Conservation (phyloP, 2,329 filamentous ascomycete species). For the Claviceps sp. region DNA sequence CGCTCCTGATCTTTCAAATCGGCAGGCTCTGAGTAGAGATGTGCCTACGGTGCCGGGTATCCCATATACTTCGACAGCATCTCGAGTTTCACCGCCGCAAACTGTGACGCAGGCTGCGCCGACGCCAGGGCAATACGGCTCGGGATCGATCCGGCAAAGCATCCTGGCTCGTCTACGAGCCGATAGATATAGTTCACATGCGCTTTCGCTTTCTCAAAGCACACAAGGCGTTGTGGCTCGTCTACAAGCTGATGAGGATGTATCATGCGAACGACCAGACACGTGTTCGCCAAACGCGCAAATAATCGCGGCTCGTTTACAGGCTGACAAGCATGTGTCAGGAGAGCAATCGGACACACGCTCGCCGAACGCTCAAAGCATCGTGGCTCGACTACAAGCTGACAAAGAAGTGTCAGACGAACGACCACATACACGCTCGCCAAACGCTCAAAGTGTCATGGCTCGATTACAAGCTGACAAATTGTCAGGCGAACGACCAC, state of each 20-base stretch:
- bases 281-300: no score
- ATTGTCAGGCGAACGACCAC: no score
- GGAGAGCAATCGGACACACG: not conserved
- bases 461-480: no score
- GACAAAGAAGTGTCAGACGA: no score
- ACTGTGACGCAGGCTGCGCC: not conserved
- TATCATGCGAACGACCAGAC: no score
- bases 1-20: not conserved
- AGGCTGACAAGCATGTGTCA: not conserved
- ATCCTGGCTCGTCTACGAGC: slow-evolving; percentile 3
- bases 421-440: not conserved
- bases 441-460: not conserved
- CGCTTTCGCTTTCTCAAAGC: not conserved
- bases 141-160: slow-evolving; percentile 2
- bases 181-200: not conserved
- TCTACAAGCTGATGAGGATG: no score
- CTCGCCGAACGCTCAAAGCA: not conserved
- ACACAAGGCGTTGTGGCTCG: not conserved
- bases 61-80: not conserved
- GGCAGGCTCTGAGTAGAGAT: not conserved
- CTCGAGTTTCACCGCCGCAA: not conserved
- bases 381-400: no score
- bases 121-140: not conserved
- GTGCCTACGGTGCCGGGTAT: not conserved
- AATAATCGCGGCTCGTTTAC: no score